Evolutionary conservation across 345 rosid genomes (phyloP).

Genomic region (Conringia planisiliqua): DNA sequence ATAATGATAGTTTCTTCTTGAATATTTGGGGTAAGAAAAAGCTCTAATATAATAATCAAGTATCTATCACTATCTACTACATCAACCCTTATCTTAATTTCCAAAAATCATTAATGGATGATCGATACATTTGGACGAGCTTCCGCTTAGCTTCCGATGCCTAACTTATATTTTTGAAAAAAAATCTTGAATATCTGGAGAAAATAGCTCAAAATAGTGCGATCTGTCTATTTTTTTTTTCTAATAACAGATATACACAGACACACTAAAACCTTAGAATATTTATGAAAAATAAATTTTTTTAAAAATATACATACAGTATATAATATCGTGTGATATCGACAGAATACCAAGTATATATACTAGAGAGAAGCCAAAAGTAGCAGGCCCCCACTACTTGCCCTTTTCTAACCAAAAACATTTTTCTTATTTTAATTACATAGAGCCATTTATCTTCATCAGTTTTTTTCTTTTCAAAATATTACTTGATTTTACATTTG

Average conservation of each 20-base stretch:
- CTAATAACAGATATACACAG: not conserved
- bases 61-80: not conserved
- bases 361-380: slow-evolving; percentile 3
- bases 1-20: not conserved
- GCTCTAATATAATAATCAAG: not conserved
- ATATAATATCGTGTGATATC: not conserved
- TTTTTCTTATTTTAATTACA: not conserved
- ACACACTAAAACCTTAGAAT: not conserved
- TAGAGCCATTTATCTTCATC: not conserved
- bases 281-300: not conserved
- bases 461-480: slow-evolving; percentile 7
- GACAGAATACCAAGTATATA: not conserved
- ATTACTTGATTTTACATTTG: slow-evolving; percentile 21
- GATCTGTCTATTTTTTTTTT: not conserved
- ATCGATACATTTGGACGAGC: not conserved
- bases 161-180: not conserved
- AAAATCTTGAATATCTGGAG: not conserved
- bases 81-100: too few relatives aligned
- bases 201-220: slow-evolving; percentile 7
- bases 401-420: slow-evolving; percentile 10
- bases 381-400: slow-evolving; percentile 9
- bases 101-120: too few relatives aligned
- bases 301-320: not conserved
- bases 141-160: not conserved
- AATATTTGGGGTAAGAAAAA: not conserved